Base-by-base conservation (phyloP, 202 grass and related monocot species). In the Bolboschoenoplectus hybrid region DNA sequence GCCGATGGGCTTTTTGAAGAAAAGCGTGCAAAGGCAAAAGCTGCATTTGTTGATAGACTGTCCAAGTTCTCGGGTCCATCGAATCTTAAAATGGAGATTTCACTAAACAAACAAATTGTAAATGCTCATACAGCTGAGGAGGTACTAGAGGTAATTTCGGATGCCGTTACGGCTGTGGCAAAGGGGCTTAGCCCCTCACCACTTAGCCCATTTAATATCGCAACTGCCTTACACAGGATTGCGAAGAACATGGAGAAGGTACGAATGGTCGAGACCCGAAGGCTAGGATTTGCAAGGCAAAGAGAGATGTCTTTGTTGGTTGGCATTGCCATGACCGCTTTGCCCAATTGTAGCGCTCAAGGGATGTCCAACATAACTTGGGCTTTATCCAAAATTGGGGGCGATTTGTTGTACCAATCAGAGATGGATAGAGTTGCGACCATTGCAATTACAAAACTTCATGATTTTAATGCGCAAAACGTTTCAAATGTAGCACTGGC, bases 261-360 rank as follows among this genome's bases (percentile, higher is more conserved):
- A 67, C 91, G 89, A 65, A 93, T 95, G 93, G 35, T 77, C 9
- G 88, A 93, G 81, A 88, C 90, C 5, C 81, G 88, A 45, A 92
- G 93, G 13, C 85, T 98, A 9, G 87, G 88, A 46, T 93, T 98
- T 80, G 88, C 93, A 1, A 90, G 95, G 26, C 90, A 95, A 76
- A 93, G 90, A 86, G 93, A 95, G 87, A 95, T 93, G 95, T 95
- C 91, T 67, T 92, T 98, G 88, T 93, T 98, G 34, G 91, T 98
- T 19, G 93, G 95, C 40, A 88, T 98, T 52, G 91, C 91, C 5
- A 98, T 95, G 95, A 70, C 81, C 2, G 90, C 91, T 75, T 89
- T 98, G 82, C 95, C 93, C 0, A 89, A 92, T 45, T 98, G 95
- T 88, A 93, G 86, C 1, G 85, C 90, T 0, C 95, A 98, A 85